Evolutionary conservation across 768 basidiomycete genomes (phyloP), one percentile per base, ranked within the genome.

Genomic region (Dacryopinax primogenitus): DNA sequence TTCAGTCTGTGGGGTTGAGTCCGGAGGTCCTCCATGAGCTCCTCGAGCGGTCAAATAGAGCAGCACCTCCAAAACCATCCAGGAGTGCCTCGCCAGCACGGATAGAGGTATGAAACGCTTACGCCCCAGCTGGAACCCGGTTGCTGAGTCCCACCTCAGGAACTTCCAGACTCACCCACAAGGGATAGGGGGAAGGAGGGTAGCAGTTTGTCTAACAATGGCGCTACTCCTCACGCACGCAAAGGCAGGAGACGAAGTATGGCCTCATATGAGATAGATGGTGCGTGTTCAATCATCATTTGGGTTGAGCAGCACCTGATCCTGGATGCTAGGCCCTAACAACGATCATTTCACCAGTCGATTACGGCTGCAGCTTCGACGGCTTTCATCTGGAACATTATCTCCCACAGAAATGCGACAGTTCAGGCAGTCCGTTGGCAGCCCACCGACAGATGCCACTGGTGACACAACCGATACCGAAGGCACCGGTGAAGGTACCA

Each of bases 1-100:
- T 97, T 18, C 78, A 82, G 2, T 80, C 82, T 1, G 77, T 92
- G 26, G 93, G 90, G 0, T 73, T 83, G n/a, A 76, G 76, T 33
- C 76, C 76, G 0, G 73, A 76, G 7, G 74, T 79, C 0, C 72
- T 80, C 16, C 72, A 77, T 62, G 74, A 76, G 62, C 71, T 80
- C 16, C 70, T 80, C 1, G 70, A 74, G 28, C 62, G 77, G 76
- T 65, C 83, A 3, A 71, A 74, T 9, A 30, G 30, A n/a, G 1
- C 34, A 13, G 3, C 26, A 16, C 36, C 62, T 7, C 65, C 30
- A 39, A 11, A 15, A 36, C 39, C 37, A 23, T 33, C 30, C 23
- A 62, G 16, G 23, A 33, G 1, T 39, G 21, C 37, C 32, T 33
- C 3, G 21, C 58, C 33, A 3, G 51, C 61, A 30, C 34, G 15